Base-by-base conservation (phyloP, 345 rosid genomes). In the Pugionium dolabratum region DNA sequence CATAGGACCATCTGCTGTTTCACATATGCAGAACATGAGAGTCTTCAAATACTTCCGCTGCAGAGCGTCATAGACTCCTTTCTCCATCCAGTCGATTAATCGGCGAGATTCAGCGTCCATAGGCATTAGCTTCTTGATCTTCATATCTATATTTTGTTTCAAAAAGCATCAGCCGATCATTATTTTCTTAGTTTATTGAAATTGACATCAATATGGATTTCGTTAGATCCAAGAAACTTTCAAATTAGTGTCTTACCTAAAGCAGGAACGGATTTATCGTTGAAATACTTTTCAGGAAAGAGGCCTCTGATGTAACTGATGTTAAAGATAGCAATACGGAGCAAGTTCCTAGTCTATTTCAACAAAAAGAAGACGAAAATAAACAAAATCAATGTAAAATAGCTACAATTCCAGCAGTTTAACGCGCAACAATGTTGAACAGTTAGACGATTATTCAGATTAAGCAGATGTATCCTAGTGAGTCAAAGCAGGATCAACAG, bases 81-180 rank as follows among this genome's bases (percentile, higher is more conserved):
- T 95, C 82, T 95, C 97, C 99, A 91, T 91, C 97, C 99, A 91
- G 62, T 95, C 97, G 55, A 95, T 91, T 79, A 95, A 70, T 54
- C 97, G 79, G 64, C 97, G 93, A 34, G 99, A 89, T 80, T 89
- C 99, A 0, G 88, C 83, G 79, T 95, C 97, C 84, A 89, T 72
- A 1, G 99, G 97, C 99, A 95, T 87, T 52, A 95, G 78, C 85
- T 91, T 95, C 83, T 91, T 95, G 74, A 95, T 95, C 86, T 85
- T 95, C 88, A 85, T 87, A 79, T 95, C 96, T 18, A 18, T 18
- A 18, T 18, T 18, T 18, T 95, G 76, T 65, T 49, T 37, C 1
- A 44, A 37, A 47, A 56, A 11, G 6, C 41, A 48, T 54, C 69
- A 49, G 6, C 6, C 69, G 33, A 32, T 25, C 2, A n/a, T 8